Conservation (phyloP, 2,329 filamentous ascomycete genomes). For the Ceratocystis harringtonii region DNA sequence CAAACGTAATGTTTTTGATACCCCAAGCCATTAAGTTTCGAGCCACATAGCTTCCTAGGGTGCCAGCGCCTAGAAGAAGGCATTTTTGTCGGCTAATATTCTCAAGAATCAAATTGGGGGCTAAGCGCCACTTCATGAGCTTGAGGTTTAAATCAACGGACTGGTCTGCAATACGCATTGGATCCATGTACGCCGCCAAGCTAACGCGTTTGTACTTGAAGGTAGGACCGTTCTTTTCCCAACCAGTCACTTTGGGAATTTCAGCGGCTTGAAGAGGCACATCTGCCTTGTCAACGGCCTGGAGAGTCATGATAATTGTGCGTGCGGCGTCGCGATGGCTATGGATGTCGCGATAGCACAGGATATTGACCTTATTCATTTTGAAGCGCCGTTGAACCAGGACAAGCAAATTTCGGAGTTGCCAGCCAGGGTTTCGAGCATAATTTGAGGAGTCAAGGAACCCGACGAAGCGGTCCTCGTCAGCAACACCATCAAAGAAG, state of each 20-base stretch:
- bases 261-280: constrained; percentile 25
- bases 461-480: constrained; percentile 66
- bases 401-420: constrained; percentile 74
- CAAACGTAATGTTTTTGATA: constrained; percentile 84
- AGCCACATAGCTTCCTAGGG: constrained; percentile 84
- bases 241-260: constrained; percentile 86
- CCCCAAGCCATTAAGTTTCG: constrained; percentile 91
- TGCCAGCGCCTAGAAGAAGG: constrained; percentile 79
- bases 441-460: constrained; percentile 94
- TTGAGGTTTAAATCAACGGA: constrained; percentile 94
- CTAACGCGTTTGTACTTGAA: constrained; percentile 65
- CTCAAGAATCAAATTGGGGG: constrained; percentile 74
- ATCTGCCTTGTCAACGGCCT: constrained; percentile 20
- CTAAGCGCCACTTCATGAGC: constrained; percentile 97
- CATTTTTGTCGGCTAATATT: constrained; percentile 81
- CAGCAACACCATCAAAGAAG: constrained; percentile 61
- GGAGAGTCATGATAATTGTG: constrained; percentile 60
- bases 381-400: constrained; percentile 71
- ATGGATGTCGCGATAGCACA: constrained; percentile 82
- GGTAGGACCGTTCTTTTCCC: constrained; percentile 65
- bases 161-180: constrained; percentile 71
- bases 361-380: constrained; percentile 60
- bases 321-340: constrained; percentile 61
- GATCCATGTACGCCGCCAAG: constrained; percentile 87
- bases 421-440: constrained; percentile 76